These are phyloP conservation scores for Paraphoma chrysanthemicola DNA, from an alignment of 2,329 filamentous ascomycete species.

Conservation along the genomic window DNA sequence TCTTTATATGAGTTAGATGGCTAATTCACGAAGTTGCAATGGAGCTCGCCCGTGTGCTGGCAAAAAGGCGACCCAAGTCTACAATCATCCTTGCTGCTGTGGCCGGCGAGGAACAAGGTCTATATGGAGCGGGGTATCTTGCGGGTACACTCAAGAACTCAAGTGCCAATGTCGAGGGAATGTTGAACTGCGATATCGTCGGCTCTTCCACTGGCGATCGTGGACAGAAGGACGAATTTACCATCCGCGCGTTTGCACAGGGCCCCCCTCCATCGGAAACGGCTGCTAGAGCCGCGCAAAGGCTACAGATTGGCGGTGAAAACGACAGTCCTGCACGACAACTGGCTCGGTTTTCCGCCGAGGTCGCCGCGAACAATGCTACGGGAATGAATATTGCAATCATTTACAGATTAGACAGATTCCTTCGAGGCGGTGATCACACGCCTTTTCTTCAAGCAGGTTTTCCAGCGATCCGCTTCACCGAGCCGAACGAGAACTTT, in stretches of 20 bases:
- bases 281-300: slow-evolving; percentile 43
- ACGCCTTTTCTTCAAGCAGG: slow-evolving; percentile 62
- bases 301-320: slow-evolving; percentile 54
- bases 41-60: slow-evolving; percentile 62
- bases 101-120: slow-evolving; percentile 64
- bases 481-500: slow-evolving; percentile 65
- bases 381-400: slow-evolving; percentile 64
- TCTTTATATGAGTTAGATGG: background rate
- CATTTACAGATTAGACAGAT: slow-evolving; percentile 64
- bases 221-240: slow-evolving; percentile 56
- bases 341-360: slow-evolving; percentile 62
- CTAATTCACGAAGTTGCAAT: slow-evolving; percentile 51
- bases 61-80: slow-evolving; percentile 55
- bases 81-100: slow-evolving; percentile 65
- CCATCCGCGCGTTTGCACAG: slow-evolving; percentile 63
- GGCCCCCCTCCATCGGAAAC: slow-evolving; percentile 56
- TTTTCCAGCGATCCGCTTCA: slow-evolving; percentile 63
- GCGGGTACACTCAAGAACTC: slow-evolving; percentile 61
- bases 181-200: slow-evolving; percentile 66
- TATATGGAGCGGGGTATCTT: slow-evolving; percentile 60
- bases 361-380: slow-evolving; percentile 59
- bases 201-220: slow-evolving; percentile 58
- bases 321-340: slow-evolving; percentile 64
- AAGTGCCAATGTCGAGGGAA: slow-evolving; percentile 62
- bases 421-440: slow-evolving; percentile 65